Conservation (phyloP, 495 filamentous ascomycete genomes). For the Durotheca rogersii region DNA sequence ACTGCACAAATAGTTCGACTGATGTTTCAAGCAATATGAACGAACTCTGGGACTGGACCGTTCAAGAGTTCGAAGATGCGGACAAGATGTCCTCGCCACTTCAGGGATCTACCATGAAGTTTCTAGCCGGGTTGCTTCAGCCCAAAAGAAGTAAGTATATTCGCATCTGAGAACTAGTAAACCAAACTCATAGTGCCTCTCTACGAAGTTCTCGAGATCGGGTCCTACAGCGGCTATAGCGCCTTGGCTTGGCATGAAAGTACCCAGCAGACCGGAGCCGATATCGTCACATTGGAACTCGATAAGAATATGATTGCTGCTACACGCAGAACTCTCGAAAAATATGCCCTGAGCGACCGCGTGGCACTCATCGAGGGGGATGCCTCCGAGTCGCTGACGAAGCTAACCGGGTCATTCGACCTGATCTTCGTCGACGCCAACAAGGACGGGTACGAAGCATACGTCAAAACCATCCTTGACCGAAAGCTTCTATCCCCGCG, state of each 20-base stretch:
- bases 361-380: constrained; percentile 31
- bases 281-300: constrained; percentile 34
- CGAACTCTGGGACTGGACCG: constrained; percentile 25
- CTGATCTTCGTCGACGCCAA: constrained; percentile 37
- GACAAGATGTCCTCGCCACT: constrained; percentile 5
- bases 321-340: constrained; percentile 21
- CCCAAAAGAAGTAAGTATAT: constrained; percentile 2
- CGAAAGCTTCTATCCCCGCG: constrained; percentile 27
- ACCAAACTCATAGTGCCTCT: background rate
- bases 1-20: constrained; percentile 32
- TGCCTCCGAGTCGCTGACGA: constrained; percentile 1
- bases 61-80: constrained; percentile 6
- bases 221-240: constrained; percentile 40
- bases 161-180: background rate
- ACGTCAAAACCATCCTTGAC: constrained; percentile 22
- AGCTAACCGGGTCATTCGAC: constrained; percentile 27
- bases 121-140: constrained; percentile 16
- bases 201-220: constrained; percentile 39
- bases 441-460: constrained; percentile 30
- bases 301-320: constrained; percentile 23
- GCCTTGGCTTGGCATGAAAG: constrained; percentile 39
- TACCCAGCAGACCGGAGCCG: constrained; percentile 19
- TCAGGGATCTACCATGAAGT: constrained; percentile 32
- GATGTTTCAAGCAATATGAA: constrained; percentile 16
- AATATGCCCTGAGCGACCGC: constrained; percentile 13